Conservation (phyloP, 2,329 filamentous ascomycete species). For the Fusarium scirpi region DNA sequence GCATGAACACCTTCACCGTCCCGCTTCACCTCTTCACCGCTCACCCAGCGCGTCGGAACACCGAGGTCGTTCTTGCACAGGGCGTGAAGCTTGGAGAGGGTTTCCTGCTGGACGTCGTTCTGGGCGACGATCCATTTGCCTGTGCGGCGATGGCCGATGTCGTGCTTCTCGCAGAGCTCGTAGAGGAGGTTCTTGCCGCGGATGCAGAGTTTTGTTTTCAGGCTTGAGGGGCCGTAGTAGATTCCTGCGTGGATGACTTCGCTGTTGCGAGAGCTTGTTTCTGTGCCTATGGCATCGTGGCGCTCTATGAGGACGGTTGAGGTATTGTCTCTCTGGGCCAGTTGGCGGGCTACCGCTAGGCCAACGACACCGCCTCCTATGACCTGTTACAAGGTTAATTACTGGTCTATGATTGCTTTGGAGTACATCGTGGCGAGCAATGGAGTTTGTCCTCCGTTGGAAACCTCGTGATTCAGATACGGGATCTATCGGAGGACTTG, state of each 20-base stretch:
- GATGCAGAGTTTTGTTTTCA: conserved; percentile 89
- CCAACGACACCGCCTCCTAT: conserved; percentile 77
- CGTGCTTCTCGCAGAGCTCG: conserved; percentile 74
- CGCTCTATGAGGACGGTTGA: conserved; percentile 85
- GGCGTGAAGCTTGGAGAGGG: conserved; percentile 64
- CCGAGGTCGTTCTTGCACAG: conserved; percentile 55
- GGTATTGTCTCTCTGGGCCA: conserved; percentile 72
- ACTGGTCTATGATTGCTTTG: not conserved
- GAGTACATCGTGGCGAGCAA: not conserved
- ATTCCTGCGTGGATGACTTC: conserved; percentile 97
- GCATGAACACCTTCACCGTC: conserved; percentile 83
- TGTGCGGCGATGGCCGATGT: conserved; percentile 77
- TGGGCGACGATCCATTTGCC: conserved; percentile 98
- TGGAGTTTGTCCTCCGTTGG: not conserved
- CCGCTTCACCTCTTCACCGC: conserved; percentile 67
- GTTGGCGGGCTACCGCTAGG: conserved; percentile 79
- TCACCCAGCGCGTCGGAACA: conserved; percentile 80
- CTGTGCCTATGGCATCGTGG: conserved; percentile 79
- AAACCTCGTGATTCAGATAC: conserved; percentile 13
- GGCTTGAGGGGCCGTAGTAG: conserved; percentile 81
- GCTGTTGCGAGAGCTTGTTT: conserved; percentile 90
- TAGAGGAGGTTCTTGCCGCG: conserved; percentile 83
- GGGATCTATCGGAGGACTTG: conserved; percentile 9
- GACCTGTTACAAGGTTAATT: conserved; percentile 54
- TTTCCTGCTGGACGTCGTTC: conserved; percentile 74